phyloP scores from a whole-genome alignment of 2,329 filamentous ascomycete genomes.

The Verticillium tricorpus region DNA sequence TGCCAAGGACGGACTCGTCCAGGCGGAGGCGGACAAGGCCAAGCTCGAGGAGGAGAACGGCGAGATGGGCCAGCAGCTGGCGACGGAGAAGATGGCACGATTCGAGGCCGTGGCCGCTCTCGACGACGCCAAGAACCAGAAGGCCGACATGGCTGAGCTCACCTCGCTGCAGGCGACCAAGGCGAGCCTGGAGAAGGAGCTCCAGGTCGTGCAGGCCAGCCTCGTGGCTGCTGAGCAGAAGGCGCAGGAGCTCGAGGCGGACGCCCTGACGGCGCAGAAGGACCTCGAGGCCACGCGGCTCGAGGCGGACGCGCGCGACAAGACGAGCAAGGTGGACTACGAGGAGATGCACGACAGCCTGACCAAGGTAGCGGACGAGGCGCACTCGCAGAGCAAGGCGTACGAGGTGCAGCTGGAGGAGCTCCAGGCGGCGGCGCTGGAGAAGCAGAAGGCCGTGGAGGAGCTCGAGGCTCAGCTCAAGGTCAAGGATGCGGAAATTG shows the following conservation, averaged over 20 bases:
- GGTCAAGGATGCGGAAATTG: slow-evolving; percentile 61
- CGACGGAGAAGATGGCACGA: slow-evolving; percentile 56
- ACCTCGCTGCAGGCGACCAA: slow-evolving; percentile 47
- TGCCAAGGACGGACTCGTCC: slow-evolving; percentile 24
- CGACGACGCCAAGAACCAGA: slow-evolving; percentile 52
- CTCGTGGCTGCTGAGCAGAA: slow-evolving; percentile 32
- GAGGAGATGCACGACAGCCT: slow-evolving; percentile 60
- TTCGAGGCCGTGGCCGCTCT: slow-evolving; percentile 56
- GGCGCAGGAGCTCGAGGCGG: slow-evolving; percentile 25
- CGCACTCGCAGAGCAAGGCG: slow-evolving; percentile 47
- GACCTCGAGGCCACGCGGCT: slow-evolving; percentile 49
- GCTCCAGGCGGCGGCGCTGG: slow-evolving; percentile 38
- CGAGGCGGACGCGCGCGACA: slow-evolving; percentile 45
- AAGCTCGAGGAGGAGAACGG: slow-evolving; percentile 44
- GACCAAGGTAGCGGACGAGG: slow-evolving; percentile 56
- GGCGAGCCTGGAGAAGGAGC: slow-evolving; percentile 39
- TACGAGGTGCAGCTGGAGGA: slow-evolving; percentile 45
- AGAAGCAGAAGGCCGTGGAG: slow-evolving; percentile 42
- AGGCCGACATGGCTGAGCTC: slow-evolving; percentile 49
- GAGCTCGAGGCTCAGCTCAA: slow-evolving; percentile 52
- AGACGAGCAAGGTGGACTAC: slow-evolving; percentile 56
- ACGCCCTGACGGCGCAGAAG: slow-evolving; percentile 45
- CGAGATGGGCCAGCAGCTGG: slow-evolving; percentile 48
- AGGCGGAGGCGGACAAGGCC: slow-evolving; percentile 20
- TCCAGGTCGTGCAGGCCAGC: slow-evolving; percentile 26